Base-by-base conservation (phyloP, 129 eudicot genomes). In the Flaveria brownii region DNA sequence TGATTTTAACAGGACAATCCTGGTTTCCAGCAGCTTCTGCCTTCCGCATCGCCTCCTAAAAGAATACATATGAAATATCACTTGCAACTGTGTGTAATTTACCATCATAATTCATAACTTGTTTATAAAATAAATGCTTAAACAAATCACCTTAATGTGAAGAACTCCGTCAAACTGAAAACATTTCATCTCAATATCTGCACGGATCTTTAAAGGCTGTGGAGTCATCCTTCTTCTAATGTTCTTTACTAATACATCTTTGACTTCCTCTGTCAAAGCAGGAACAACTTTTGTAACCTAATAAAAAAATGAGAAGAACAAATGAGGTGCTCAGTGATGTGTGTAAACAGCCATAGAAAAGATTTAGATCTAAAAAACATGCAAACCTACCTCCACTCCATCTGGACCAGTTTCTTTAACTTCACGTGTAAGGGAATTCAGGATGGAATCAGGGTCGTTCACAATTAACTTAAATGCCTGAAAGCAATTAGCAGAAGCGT, bases 1-100 rank as follows among this genome's bases (percentile, higher is more conserved):
- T 91, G 25, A 94, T 91, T 84, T 94, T 94, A 9, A 94, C 97
- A 59, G 97, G 98, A 83, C 98, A 94, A 59, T 94, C 96, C 54
- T 87, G 72, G 73, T 85, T 90, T 18, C 98, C 98, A 78, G 91
- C 96, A 83, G 98, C 97, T 86, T 93, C 97, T 12, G 98, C 98
- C 78, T 93, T 93, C 76, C 97, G 88, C 97, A 93, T 93, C n/a
- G 98, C 98, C 71, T 83, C 97, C 98, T 93, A 77, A 11, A 74
- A 36, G 51, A 46, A 46, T 59, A 22, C 6, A 45, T 36, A 56
- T 59, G 50, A 65, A 47, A 75, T 45, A 68, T 36, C 66, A 80
- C 68, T 80, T 72, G 46, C 22, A 64, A 51, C 74, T 26, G 43
- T 26, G 68, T 54, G 70, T 62, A 47, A 22, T 56, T 78, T 46